These are phyloP conservation scores for Phytopythium boreale DNA, from an alignment of 352 stramenopile species.

Conservation along the genomic window DNA sequence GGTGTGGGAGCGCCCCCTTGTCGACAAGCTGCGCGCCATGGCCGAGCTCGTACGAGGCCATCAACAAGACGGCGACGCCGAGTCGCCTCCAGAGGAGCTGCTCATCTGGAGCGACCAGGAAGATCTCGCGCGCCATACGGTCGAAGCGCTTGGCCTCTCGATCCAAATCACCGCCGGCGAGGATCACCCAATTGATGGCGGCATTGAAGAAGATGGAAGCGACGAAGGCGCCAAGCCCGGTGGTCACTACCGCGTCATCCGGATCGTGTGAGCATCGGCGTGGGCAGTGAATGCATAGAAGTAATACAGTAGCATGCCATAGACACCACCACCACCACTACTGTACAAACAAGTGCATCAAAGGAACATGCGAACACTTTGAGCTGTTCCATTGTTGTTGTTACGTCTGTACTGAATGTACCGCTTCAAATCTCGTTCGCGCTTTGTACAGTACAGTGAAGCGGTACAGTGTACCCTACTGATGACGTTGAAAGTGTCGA, in stretches of 20 bases:
- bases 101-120: constrained; percentile 60
- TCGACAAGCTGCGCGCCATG: constrained; percentile 34
- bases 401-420: background rate
- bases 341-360: background rate
- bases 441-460: no score
- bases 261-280: constrained; percentile 2
- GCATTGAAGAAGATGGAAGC: background rate
- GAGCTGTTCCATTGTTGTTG: background rate
- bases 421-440: no score
- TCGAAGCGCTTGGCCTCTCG: constrained; percentile 27
- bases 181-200: background rate
- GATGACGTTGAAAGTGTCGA: background rate
- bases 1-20: constrained; percentile 66
- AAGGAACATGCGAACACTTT: no score
- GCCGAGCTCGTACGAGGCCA: constrained; percentile 11
- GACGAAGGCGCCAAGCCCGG: constrained; percentile 1
- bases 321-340: background rate
- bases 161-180: constrained; percentile 19
- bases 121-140: constrained; percentile 22
- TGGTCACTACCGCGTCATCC: constrained; percentile 27
- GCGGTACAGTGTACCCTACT: no score
- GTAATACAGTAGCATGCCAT: background rate
- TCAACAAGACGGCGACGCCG: background rate
- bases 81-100: constrained; percentile 22
- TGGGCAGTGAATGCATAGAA: no score